Evolutionary conservation across 179 eudicot genomes (phyloP), one percentile per base, ranked within the genome.

Genomic region (Camellia oleifera): DNA sequence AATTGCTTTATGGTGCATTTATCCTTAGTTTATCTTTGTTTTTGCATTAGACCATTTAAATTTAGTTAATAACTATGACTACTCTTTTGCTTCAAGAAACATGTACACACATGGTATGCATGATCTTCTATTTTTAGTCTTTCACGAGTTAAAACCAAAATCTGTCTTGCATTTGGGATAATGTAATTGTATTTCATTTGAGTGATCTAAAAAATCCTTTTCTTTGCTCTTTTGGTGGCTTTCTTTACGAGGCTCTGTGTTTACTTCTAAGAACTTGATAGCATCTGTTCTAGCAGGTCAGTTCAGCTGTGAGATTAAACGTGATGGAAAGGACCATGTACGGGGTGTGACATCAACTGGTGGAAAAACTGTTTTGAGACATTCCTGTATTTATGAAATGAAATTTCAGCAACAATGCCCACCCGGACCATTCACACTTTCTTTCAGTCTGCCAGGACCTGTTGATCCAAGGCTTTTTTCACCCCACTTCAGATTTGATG

Each of bases 391-490:
- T 3, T 88, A 74, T 61, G 83, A 85, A 68, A 88, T 88, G 91
- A 86, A 80, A 65, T 65, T 90, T 81, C 86, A 83, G 82, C 97
- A 95, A 75, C 88, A 92, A 79, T 87, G 89, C 79, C 92, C 94
- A 42, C 94, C 97, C 20, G 98, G 98, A 62, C 95, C 94, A 3
- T 95, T 95, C 85, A 81, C 90, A n/a, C 66, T 93, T 42, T 90
- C 92, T 58, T 95, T 95, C 87, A 86, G 81, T 69, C 90, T 95
- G 58, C 98, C 97, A 6, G 98, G 97, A 46, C 89, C 90, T 6
- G 97, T 95, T 60, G 97, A 95, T 81, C 97, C 98, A 0, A 88
- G 97, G 85, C 77, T 93, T 76, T 95, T 93, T 81, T 86, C 86
- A n/a, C 92, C 95, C 3, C 87, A 83, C 77, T 95, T 92, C 85